Conservation (phyloP, 352 stramenopile genomes). For the Phytopythium chamaehyphon region DNA sequence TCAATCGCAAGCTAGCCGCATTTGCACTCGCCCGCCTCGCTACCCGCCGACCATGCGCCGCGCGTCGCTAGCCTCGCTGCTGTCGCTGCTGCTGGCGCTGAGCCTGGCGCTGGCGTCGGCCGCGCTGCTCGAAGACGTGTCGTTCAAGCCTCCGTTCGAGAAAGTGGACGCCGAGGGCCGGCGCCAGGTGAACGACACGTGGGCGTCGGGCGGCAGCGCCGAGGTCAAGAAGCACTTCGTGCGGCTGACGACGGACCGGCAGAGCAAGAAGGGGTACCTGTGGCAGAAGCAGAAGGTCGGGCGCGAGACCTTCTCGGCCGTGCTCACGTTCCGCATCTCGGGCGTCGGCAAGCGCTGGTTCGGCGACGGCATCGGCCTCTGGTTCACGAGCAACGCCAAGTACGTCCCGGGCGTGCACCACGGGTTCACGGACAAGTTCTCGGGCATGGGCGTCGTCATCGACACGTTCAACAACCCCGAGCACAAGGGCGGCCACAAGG, state of each 20-base stretch:
- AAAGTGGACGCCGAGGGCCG: slow-evolving; percentile 50
- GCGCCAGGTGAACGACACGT: slow-evolving; percentile 74
- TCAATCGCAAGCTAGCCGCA: slow-evolving; percentile 26
- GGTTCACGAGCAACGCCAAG: slow-evolving; percentile 62
- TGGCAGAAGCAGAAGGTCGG: slow-evolving; percentile 61
- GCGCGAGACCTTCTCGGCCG: slow-evolving; percentile 49
- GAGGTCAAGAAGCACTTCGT: slow-evolving; percentile 87
- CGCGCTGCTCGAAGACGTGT: slow-evolving; percentile 35
- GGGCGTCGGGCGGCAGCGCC: slow-evolving; percentile 62
- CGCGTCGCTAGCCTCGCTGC: slow-evolving; percentile 19
- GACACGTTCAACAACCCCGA: slow-evolving; percentile 86
- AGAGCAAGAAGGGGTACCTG: slow-evolving; percentile 82
- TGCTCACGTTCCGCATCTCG: slow-evolving; percentile 83
- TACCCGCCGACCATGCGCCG: no score
- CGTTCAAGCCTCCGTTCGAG: slow-evolving; percentile 78
- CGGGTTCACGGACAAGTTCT: slow-evolving; percentile 76
- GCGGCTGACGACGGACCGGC: slow-evolving; percentile 82
- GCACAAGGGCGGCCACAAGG: slow-evolving; percentile 80
- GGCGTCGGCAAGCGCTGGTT: slow-evolving; percentile 82
- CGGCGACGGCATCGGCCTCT: slow-evolving; percentile 79
- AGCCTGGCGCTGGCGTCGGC: slow-evolving; percentile 10
- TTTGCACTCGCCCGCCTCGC: background rate
- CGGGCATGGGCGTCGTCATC: slow-evolving; percentile 70
- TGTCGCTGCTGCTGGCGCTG: slow-evolving; percentile 32
- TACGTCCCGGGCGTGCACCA: slow-evolving; percentile 65